Percentiles rank a stretch among this genome's conserved stretches.
phyloP scores from a whole-genome alignment of 2,329 filamentous ascomycete genomes.

The Calonectria pseudoreteaudii region DNA sequence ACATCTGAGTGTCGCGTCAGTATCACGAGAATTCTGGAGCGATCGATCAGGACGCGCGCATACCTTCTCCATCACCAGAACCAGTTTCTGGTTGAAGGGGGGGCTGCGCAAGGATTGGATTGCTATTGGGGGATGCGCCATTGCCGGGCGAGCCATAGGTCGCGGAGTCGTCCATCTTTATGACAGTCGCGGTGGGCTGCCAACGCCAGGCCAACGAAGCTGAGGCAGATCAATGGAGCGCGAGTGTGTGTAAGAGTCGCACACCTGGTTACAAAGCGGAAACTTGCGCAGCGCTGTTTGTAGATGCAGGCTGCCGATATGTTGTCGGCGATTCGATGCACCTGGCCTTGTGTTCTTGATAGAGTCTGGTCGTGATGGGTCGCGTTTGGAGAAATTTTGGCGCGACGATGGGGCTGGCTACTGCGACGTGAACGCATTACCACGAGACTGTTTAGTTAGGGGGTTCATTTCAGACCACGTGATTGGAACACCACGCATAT shows the following conservation, averaged over 20 bases:
- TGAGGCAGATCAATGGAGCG: slow-evolving; percentile 30
- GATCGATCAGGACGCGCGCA: slow-evolving; percentile 4
- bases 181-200: slow-evolving; percentile 28
- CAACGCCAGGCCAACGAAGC: slow-evolving; percentile 23
- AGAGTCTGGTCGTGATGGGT: slow-evolving; percentile 42
- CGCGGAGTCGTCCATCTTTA: slow-evolving; percentile 69
- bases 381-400: slow-evolving; percentile 55
- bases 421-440: slow-evolving; percentile 16
- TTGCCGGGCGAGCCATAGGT: slow-evolving; percentile 69
- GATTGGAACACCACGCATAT: neutral
- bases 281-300: slow-evolving; percentile 18
- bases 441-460: neutral
- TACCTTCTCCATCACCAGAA: slow-evolving; percentile 61
- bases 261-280: slow-evolving; percentile 13
- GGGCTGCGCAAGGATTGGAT: slow-evolving; percentile 67
- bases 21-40: slow-evolving; percentile 1
- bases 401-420: slow-evolving; percentile 44
- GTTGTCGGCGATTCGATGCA: slow-evolving; percentile 32
- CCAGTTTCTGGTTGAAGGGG: slow-evolving; percentile 60
- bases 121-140: slow-evolving; percentile 67
- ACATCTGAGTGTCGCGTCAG: slow-evolving; percentile 62
- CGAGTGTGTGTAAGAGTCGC: slow-evolving; percentile 22
- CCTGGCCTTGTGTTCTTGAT: slow-evolving; percentile 43
- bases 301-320: slow-evolving; percentile 20
- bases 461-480: neutral